Percentiles rank a stretch among this genome's conserved stretches.
phyloP scores from a whole-genome alignment of 208 protist species.

The Histomonas meleagridis region DNA sequence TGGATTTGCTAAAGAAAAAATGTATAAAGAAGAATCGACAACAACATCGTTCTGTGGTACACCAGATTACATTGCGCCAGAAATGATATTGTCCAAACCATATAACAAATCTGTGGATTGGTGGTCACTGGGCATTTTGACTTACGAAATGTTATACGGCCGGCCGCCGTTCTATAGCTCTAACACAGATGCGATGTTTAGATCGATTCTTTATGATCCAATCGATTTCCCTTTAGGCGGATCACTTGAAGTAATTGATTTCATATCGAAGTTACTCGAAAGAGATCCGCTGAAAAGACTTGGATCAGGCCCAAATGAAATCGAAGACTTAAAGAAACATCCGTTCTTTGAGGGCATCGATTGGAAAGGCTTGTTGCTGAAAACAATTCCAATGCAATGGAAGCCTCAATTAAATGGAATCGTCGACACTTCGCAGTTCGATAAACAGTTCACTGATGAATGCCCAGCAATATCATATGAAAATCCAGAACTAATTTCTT shows the following conservation, averaged over 20 bases:
- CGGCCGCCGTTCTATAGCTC: constrained; percentile 18
- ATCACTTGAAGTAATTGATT: not conserved
- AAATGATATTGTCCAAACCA: constrained; percentile 23
- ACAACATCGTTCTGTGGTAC: constrained; percentile 47
- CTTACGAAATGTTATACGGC: constrained; percentile 40
- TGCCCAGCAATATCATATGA: not conserved
- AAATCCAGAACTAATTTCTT: not conserved
- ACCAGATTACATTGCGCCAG: constrained; percentile 46
- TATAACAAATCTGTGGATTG: not conserved
- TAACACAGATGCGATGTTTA: not conserved
- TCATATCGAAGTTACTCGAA: not conserved
- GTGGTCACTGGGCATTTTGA: constrained; percentile 28
- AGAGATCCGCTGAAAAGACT: no score
- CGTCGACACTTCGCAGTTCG: constrained; percentile 38
- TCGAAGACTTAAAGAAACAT: not conserved
- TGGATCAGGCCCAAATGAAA: not conserved
- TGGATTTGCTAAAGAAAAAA: constrained; percentile 52
- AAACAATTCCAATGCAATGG: constrained; percentile 38
- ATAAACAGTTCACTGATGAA: constrained; percentile 38
- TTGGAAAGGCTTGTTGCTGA: not conserved
- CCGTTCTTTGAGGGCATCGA: not conserved
- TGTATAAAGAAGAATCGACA: not conserved
- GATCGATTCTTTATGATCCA: not conserved
- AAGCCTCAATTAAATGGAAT: not conserved
- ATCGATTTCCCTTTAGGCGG: not conserved